Evolutionary conservation across 306 rosid species (phyloP).

Genomic region (Lathyrus oleraceus): DNA sequence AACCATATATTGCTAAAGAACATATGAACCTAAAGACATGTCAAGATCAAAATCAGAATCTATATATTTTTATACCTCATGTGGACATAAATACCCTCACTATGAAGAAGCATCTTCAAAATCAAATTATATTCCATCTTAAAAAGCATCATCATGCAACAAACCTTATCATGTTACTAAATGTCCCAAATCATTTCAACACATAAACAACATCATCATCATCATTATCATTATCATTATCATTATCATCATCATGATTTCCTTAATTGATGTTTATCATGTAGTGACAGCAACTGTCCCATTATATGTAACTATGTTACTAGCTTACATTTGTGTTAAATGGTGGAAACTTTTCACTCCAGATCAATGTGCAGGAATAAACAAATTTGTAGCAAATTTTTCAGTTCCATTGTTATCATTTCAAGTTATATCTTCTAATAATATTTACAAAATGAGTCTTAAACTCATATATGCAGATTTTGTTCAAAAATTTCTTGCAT

Average conservation of each 20-base stretch:
- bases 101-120: slow-evolving; percentile 64
- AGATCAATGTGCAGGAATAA: slow-evolving; percentile 91
- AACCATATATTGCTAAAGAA: slow-evolving; percentile 45
- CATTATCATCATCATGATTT: slow-evolving; percentile 59
- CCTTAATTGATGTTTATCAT: slow-evolving; percentile 67
- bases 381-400: slow-evolving; percentile 88
- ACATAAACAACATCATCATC: background rate
- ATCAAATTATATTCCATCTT: slow-evolving; percentile 52
- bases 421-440: slow-evolving; percentile 76
- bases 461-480: slow-evolving; percentile 66
- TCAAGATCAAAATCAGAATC: slow-evolving; percentile 66
- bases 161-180: slow-evolving; percentile 36
- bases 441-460: slow-evolving; percentile 76
- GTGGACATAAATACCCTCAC: slow-evolving; percentile 60
- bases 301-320: slow-evolving; percentile 74
- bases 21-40: slow-evolving; percentile 49
- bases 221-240: slow-evolving; percentile 37
- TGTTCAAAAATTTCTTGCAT: slow-evolving; percentile 69
- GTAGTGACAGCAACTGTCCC: slow-evolving; percentile 87
- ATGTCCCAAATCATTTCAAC: slow-evolving; percentile 36
- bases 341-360: slow-evolving; percentile 95
- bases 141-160: slow-evolving; percentile 45
- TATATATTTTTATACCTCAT: slow-evolving; percentile 34
- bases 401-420: slow-evolving; percentile 90
- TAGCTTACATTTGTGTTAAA: slow-evolving; percentile 82